Evolutionary conservation across 2,329 filamentous ascomycete genomes (phyloP).

Genomic region (Amylocarpus encephaloides): DNA sequence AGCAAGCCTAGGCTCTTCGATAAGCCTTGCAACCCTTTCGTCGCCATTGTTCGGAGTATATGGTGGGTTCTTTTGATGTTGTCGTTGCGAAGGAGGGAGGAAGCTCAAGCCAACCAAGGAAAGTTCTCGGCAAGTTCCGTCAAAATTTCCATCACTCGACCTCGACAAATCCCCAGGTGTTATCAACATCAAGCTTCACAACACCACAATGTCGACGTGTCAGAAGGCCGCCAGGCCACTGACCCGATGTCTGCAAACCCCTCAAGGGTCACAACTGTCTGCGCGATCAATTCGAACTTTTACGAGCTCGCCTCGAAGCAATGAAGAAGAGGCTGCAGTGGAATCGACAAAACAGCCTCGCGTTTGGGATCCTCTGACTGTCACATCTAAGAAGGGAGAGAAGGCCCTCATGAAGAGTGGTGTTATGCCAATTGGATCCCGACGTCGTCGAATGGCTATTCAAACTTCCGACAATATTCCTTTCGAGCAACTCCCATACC

Average conservation of each 20-base stretch:
- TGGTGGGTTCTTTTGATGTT: slow-evolving; percentile 6
- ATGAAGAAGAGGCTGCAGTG: slow-evolving; percentile 31
- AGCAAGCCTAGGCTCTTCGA: slow-evolving; percentile 25
- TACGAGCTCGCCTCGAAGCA: slow-evolving; percentile 33
- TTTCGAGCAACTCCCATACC: slow-evolving; percentile 91
- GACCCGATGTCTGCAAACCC: slow-evolving; percentile 45
- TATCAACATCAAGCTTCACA: slow-evolving; percentile 10
- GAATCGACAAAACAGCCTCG: slow-evolving; percentile 32
- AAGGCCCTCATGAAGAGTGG: slow-evolving; percentile 61
- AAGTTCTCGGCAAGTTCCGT: slow-evolving; percentile 23
- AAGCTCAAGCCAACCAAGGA: slow-evolving; percentile 19
- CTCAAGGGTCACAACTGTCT: slow-evolving; percentile 25
- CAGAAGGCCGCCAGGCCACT: slow-evolving; percentile 53
- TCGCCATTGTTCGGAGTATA: slow-evolving; percentile 27
- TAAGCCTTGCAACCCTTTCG: slow-evolving; percentile 29
- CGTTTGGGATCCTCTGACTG: slow-evolving; percentile 62
- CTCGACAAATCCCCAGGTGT: slow-evolving; percentile 24
- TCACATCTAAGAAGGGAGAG: slow-evolving; percentile 58
- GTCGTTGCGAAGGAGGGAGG: slow-evolving; percentile 11
- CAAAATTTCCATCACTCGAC: slow-evolving; percentile 4
- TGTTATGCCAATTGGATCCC: slow-evolving; percentile 70
- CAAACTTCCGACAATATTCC: slow-evolving; percentile 60
- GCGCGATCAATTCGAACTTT: slow-evolving; percentile 25
- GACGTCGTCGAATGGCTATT: slow-evolving; percentile 71
- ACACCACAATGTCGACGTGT: slow-evolving; percentile 45